Base-by-base conservation (phyloP, 768 basidiomycete species). In the Psilocybe subaeruginosa region DNA sequence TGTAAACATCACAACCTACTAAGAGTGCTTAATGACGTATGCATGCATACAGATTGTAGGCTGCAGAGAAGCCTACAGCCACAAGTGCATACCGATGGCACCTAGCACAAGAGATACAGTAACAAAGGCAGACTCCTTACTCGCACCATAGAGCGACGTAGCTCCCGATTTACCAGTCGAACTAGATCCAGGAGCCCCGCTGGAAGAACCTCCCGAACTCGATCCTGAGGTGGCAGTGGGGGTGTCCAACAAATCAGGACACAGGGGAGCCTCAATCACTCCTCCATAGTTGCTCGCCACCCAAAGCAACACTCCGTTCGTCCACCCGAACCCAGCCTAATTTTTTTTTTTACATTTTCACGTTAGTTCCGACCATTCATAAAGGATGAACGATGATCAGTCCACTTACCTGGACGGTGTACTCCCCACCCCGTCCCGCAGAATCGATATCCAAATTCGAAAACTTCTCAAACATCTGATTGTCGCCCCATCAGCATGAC, bases 401-500 rank as follows among this genome's bases (percentile, higher is more conserved):
- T 19, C 65, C 41, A 59, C 76, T 63, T 56, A 84, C 86, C 75
- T 94, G 92, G 3, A 95, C 94, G 2, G 87, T 90, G 67, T 97
- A 97, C 78, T 95, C 93, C 27, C 93, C 93, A 6, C 92, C 93
- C 11, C 77, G 76, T 4, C 93, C 93, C 2, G 90, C 88, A 2
- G 87, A 89, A 73, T 92, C 89, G 33, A 95, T 81, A 59, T 97
- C 88, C 8, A 85, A 70, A 45, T 82, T 84, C 3, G 92, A 93
- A 76, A 95, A 95, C 73, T 95, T 93, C 73, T 94, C 93, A 63
- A 87, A 95, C 91, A 94, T 93, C 88, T 93, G 65, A 62, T 58
- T 27, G 31, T 47, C 19, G n/a, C 47, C 11, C 17, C 33, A 11
- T 35, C 6, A 35, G 33, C 33, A 35, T 35, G 33, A 35, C 33